A percentile compares a stretch with the other conserved stretches of the same genome.
These are phyloP conservation scores for Plasmopara viticola DNA, from an alignment of 352 stramenopile species.

Conservation along the genomic window DNA sequence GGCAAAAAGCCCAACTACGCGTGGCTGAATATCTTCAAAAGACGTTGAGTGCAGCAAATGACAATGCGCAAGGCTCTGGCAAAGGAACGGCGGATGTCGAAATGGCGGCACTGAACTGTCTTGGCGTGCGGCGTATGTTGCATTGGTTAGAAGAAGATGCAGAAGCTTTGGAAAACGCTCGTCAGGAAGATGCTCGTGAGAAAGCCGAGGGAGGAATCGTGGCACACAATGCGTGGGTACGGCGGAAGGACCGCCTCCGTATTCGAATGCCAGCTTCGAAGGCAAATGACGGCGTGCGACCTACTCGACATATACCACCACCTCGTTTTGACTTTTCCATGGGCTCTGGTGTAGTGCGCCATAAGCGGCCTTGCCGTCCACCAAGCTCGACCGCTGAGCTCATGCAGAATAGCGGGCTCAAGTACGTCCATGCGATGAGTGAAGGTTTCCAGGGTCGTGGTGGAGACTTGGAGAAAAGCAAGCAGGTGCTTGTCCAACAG, in stretches of 20 bases:
- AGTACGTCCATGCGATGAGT: conserved; percentile 83
- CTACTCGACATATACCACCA: conserved; percentile 10
- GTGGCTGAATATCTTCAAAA: conserved; percentile 72
- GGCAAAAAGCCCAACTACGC: conserved; percentile 59
- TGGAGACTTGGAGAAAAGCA: conserved; percentile 76
- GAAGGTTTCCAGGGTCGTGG: conserved; percentile 80
- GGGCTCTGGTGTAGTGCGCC: conserved; percentile 47
- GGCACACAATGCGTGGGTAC: conserved; percentile 72
- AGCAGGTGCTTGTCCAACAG: conserved; percentile 66
- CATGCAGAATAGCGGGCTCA: conserved; percentile 68
- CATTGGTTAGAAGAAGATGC: conserved; percentile 70
- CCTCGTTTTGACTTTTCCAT: conserved; percentile 74
- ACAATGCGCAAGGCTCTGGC: conserved; percentile 8
- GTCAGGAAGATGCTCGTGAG: conserved; percentile 61
- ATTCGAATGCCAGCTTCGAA: conserved; percentile 48
- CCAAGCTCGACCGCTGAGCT: conserved; percentile 70
- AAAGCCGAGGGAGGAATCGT: conserved; percentile 67
- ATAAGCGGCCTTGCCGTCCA: conserved; percentile 40
- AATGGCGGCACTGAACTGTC: conserved; percentile 44
- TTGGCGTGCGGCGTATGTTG: conserved; percentile 68
- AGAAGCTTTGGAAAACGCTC: conserved; percentile 59
- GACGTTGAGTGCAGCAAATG: conserved; percentile 32
- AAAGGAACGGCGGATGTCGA: conserved; percentile 39
- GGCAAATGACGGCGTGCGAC: conserved; percentile 4
- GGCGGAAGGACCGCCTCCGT: conserved; percentile 70